phyloP scores from a whole-genome alignment of 2,329 filamentous ascomycete species.

The Rachicladosporium sp. region DNA sequence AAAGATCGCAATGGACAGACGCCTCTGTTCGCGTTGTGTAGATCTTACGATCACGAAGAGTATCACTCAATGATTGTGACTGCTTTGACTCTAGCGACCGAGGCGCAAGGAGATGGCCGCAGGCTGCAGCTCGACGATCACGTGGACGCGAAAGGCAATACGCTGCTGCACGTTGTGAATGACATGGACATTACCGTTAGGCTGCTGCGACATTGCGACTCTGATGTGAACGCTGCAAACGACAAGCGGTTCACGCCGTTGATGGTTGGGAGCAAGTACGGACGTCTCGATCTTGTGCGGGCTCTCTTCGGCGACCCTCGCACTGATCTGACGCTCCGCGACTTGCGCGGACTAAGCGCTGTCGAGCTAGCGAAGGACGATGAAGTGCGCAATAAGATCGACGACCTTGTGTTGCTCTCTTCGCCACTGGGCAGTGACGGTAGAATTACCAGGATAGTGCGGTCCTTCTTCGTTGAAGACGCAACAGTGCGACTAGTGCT shows the following conservation, averaged over 20 bases:
- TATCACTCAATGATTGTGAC: slow-evolving; percentile 81
- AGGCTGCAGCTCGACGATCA: slow-evolving; percentile 88
- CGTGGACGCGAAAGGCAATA: slow-evolving; percentile 85
- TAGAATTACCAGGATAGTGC: slow-evolving; percentile 80
- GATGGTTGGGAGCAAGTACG: slow-evolving; percentile 98
- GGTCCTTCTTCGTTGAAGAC: slow-evolving; percentile 95
- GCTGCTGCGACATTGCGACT: slow-evolving; percentile 73
- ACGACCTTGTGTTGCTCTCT: slow-evolving; percentile 79
- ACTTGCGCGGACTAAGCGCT: slow-evolving; percentile 78
- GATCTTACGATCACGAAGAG: slow-evolving; percentile 84
- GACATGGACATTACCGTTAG: slow-evolving; percentile 63
- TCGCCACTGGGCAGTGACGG: slow-evolving; percentile 59
- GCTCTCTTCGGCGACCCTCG: slow-evolving; percentile 76
- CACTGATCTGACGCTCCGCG: slow-evolving; percentile 73
- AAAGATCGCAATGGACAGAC: slow-evolving; percentile 96
- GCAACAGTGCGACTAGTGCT: slow-evolving; percentile 83
- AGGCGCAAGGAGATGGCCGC: slow-evolving; percentile 62
- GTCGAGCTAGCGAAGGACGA: slow-evolving; percentile 97
- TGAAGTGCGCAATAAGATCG: slow-evolving; percentile 89
- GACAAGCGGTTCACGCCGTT: slow-evolving; percentile 89
- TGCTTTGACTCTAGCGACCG: slow-evolving; percentile 61
- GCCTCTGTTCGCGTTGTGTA: slow-evolving; percentile 86
- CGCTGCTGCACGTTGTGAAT: slow-evolving; percentile 87
- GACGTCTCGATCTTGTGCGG: slow-evolving; percentile 82
- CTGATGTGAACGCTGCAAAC: slow-evolving; percentile 92